These are phyloP conservation scores for Trichophyton benhamiae DNA, from an alignment of 2,329 filamentous ascomycete species.

Conservation along the genomic window DNA sequence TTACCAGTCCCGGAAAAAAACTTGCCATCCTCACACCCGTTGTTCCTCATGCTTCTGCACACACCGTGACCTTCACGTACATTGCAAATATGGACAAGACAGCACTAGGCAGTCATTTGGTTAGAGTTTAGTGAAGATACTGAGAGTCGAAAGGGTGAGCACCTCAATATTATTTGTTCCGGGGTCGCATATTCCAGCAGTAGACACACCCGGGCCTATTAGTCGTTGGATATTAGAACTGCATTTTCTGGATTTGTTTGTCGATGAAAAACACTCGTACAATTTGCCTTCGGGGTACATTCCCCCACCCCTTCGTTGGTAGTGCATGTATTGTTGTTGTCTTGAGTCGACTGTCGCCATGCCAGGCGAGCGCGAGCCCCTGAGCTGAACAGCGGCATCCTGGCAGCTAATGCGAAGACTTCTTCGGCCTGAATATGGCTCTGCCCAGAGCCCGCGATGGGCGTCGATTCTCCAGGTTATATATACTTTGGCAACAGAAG, in stretches of 20 bases:
- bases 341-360: not conserved
- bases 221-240: not conserved
- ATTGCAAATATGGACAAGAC: not conserved
- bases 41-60: not conserved
- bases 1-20: conserved; percentile 4
- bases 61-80: not conserved
- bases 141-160: not conserved
- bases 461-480: not conserved
- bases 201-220: not conserved
- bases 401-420: not conserved
- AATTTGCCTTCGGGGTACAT: not conserved
- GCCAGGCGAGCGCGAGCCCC: not conserved
- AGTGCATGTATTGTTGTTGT: not conserved
- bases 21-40: not conserved
- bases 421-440: not conserved
- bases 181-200: not conserved
- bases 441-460: not conserved
- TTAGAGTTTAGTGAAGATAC: not conserved
- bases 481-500: not conserved
- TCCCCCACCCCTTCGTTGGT: conserved; percentile 1
- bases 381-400: conserved; percentile 1
- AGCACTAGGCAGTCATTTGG: not conserved
- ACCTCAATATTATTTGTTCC: not conserved
- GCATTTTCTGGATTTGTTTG: not conserved
- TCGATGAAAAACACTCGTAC: not conserved